These are phyloP conservation scores for Epichloe amarillans DNA, from an alignment of 2,329 filamentous ascomycete genomes.

Conservation along the genomic window DNA sequence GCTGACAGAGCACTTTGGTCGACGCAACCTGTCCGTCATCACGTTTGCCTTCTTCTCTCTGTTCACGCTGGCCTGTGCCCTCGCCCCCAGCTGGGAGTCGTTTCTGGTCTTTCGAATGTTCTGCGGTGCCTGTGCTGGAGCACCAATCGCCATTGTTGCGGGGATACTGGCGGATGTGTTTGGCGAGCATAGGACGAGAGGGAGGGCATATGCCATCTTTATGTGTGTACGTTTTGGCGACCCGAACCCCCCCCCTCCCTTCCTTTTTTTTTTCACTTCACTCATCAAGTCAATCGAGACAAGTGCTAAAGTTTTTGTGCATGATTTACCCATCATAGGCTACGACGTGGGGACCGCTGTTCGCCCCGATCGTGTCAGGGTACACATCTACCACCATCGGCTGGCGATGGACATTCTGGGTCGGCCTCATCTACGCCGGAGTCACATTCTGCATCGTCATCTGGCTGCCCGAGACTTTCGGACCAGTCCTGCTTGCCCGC, in stretches of 20 bases:
- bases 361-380: conserved; percentile 52
- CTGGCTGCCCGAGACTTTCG: conserved; percentile 53
- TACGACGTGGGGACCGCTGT: conserved; percentile 51
- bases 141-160: conserved; percentile 44
- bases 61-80: conserved; percentile 38
- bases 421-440: conserved; percentile 55
- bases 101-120: conserved; percentile 42
- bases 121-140: conserved; percentile 35
- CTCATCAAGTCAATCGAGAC: too few species aligned
- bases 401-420: conserved; percentile 62
- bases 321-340: conserved; percentile 21
- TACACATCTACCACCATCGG: conserved; percentile 43
- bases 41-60: conserved; percentile 32
- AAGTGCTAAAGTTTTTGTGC: too few species aligned
- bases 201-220: conserved; percentile 48
- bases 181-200: conserved; percentile 33
- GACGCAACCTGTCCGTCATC: conserved; percentile 28
- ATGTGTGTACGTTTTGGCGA: conserved; percentile 35
- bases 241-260: too few species aligned
- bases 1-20: conserved; percentile 48
- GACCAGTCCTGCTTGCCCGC: conserved; percentile 42
- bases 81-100: conserved; percentile 35
- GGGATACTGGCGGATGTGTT: conserved; percentile 54
- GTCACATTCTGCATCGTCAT: conserved; percentile 43
- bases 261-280: too few species aligned